Conservation (phyloP, 2,329 filamentous ascomycete genomes). For the Ophiostoma pallidulum region DNA sequence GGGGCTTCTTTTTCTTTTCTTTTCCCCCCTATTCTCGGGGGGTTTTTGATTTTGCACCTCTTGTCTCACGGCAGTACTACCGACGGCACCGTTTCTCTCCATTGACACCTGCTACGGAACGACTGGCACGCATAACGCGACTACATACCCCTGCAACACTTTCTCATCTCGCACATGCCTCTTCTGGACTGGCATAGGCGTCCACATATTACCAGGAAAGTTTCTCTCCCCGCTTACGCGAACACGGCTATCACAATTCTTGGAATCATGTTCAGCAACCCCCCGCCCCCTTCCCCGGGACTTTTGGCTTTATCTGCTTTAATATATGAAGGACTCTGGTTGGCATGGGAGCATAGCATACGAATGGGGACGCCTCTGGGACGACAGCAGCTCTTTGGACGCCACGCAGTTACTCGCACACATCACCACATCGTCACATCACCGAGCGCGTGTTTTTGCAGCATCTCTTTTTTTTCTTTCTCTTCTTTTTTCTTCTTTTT, state of each 20-base stretch:
- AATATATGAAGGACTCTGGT: no score
- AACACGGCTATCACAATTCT: constrained; percentile 1
- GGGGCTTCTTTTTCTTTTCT: neutral
- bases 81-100: neutral
- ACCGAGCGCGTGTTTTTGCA: neutral
- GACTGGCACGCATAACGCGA: constrained; percentile 4
- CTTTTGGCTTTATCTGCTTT: neutral
- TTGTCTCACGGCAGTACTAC: neutral
- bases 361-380: neutral
- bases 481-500: neutral
- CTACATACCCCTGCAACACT: neutral
- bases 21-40: no score
- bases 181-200: constrained; percentile 6
- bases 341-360: no score
- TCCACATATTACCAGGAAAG: constrained; percentile 8
- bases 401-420: no score
- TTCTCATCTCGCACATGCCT: neutral
- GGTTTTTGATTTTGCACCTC: neutral
- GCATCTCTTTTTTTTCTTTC: neutral
- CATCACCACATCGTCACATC: neutral
- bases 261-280: neutral
- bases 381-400: no score
- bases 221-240: constrained; percentile 11
- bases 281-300: neutral
- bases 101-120: constrained; percentile 7